Percentiles rank a stretch among this genome's conserved stretches.
These are phyloP conservation scores for Exophiala mesophila DNA, from an alignment of 2,329 filamentous ascomycete genomes.

Conservation along the genomic window DNA sequence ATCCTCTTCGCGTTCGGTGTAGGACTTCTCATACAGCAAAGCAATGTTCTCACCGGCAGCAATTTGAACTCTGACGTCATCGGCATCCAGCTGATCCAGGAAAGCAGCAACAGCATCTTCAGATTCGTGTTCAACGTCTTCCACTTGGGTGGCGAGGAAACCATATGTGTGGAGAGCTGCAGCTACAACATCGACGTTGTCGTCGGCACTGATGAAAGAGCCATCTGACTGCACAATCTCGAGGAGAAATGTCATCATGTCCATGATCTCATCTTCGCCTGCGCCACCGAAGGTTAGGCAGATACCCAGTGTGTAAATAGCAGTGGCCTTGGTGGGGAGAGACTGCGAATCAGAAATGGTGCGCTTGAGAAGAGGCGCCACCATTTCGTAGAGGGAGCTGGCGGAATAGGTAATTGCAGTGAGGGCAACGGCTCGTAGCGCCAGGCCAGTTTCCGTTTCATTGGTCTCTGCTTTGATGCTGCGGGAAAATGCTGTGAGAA, in stretches of 20 bases:
- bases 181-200: constrained; percentile 65
- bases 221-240: constrained; percentile 79
- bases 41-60: constrained; percentile 76
- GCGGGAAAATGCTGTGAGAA: constrained; percentile 62
- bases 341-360: constrained; percentile 64
- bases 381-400: constrained; percentile 61
- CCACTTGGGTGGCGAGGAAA: constrained; percentile 70
- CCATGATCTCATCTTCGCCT: constrained; percentile 60
- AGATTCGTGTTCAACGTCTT: constrained; percentile 67
- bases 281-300: constrained; percentile 72
- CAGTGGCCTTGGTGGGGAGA: constrained; percentile 59
- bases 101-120: constrained; percentile 73
- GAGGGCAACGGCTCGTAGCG: constrained; percentile 66
- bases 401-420: constrained; percentile 64
- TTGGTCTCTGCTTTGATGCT: constrained; percentile 66
- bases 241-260: constrained; percentile 69
- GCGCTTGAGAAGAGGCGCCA: constrained; percentile 55
- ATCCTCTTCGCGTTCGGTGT: constrained; percentile 54
- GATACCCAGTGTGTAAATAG: constrained; percentile 69
- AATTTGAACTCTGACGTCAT: constrained; percentile 67
- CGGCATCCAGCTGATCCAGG: constrained; percentile 77
- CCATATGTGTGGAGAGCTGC: constrained; percentile 76
- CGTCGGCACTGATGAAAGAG: constrained; percentile 63
- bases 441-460: constrained; percentile 63
- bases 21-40: constrained; percentile 71